These are phyloP conservation scores for Amyloporia xantha DNA, from an alignment of 768 basidiomycete genomes.

Conservation along the genomic window DNA sequence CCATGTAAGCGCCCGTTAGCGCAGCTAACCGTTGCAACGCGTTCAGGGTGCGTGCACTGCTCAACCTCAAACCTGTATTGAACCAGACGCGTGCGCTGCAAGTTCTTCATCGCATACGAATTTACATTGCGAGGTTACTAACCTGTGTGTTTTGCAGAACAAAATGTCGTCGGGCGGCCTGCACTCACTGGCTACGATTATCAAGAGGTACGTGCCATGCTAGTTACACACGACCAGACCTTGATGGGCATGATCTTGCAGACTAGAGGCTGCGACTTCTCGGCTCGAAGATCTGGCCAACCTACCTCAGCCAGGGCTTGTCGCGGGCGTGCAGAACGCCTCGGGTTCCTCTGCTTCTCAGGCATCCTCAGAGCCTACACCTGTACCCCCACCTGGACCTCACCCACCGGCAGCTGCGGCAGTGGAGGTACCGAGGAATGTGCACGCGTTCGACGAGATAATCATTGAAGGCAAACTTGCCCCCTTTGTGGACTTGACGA, in stretches of 20 bases:
- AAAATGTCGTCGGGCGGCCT: constrained; percentile 37
- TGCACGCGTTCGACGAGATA: constrained; percentile 66
- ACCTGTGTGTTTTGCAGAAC: too few relatives aligned
- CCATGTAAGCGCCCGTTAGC: too few relatives aligned
- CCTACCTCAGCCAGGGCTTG: constrained; percentile 28
- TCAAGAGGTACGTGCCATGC: constrained; percentile 68
- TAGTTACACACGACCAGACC: neutral
- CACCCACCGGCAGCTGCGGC: constrained; percentile 30
- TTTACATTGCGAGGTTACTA: too few relatives aligned
- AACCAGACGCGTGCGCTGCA: too few relatives aligned
- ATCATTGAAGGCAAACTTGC: constrained; percentile 71
- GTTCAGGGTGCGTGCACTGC: too few relatives aligned
- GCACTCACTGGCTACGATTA: constrained; percentile 73
- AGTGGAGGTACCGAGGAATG: constrained; percentile 45
- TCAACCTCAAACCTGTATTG: too few relatives aligned
- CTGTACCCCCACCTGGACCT: constrained; percentile 20
- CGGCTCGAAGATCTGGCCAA: constrained; percentile 87
- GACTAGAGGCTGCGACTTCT: constrained; percentile 89
- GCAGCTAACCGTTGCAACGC: too few relatives aligned
- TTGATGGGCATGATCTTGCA: constrained; percentile 26
- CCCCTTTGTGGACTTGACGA: constrained; percentile 67
- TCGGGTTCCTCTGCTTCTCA: constrained; percentile 2
- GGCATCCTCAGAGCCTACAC: constrained; percentile 19
- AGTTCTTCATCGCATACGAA: too few relatives aligned
- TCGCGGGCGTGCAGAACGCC: constrained; percentile 8